phyloP scores from a whole-genome alignment of 129 eudicot genomes.

The Silybum marianum region DNA sequence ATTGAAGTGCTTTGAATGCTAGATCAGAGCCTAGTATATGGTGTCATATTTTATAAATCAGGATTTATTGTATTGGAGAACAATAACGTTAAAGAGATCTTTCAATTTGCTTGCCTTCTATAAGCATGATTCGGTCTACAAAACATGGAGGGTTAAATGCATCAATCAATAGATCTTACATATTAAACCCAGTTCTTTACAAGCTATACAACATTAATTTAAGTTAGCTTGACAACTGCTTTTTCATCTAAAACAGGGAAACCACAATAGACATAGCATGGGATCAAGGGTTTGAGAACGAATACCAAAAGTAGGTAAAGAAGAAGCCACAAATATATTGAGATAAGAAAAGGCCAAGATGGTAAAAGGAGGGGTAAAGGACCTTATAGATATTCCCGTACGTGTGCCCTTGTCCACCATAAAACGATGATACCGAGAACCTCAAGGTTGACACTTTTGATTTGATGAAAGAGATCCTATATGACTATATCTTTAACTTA shows the following conservation, averaged over 20 bases:
- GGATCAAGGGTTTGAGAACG: background rate
- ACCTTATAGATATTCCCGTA: background rate
- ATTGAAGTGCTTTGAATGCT: no score
- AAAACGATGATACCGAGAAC: background rate
- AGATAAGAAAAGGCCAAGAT: background rate
- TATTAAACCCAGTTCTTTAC: background rate
- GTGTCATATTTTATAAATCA: no score
- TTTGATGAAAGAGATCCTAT: background rate
- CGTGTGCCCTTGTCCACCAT: background rate
- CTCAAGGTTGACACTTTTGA: background rate
- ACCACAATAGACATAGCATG: background rate
- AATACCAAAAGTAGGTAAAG: background rate
- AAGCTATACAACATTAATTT: background rate
- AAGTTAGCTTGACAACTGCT: background rate
- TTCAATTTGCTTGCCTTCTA: background rate
- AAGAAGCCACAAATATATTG: background rate
- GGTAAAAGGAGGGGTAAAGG: background rate
- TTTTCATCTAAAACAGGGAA: background rate
- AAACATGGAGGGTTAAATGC: background rate
- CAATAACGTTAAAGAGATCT: background rate
- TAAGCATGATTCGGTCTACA: background rate
- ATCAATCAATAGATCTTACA: background rate
- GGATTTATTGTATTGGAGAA: background rate
- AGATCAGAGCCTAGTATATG: background rate
- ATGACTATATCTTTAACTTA: background rate